phyloP scores from a whole-genome alignment of 1,139 yeast species.

The Nakaseomyces bracarensis region DNA sequence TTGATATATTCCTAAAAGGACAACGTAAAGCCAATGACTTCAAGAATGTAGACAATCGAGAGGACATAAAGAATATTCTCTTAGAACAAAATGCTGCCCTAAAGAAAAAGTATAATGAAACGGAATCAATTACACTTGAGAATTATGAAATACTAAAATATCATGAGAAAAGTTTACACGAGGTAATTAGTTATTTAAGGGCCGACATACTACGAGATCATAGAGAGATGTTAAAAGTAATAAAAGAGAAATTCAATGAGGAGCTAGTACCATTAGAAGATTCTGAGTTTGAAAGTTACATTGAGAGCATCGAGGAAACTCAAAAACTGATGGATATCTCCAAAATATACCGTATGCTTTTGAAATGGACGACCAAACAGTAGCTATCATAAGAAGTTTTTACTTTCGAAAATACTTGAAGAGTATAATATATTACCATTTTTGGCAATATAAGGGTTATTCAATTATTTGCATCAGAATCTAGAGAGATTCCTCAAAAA shows the following conservation, averaged over 20 bases:
- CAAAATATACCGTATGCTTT: conserved; percentile 16
- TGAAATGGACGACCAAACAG: conserved; percentile 8
- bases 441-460: no score
- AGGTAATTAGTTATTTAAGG: conserved; percentile 19
- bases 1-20: not conserved
- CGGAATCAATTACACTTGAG: conserved; percentile 12
- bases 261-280: conserved; percentile 20
- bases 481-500: no score
- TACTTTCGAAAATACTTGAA: no score
- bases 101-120: conserved; percentile 12
- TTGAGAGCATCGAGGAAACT: conserved; percentile 17
- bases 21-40: not conserved
- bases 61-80: conserved; percentile 10
- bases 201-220: conserved; percentile 19
- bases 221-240: conserved; percentile 10
- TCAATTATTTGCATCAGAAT: no score
- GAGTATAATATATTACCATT: no score
- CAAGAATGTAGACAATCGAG: not conserved
- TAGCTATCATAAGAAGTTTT: no score
- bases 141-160: conserved; percentile 16
- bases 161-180: conserved; percentile 20
- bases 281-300: conserved; percentile 19
- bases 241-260: conserved; percentile 13
- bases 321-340: conserved; percentile 22
- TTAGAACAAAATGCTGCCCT: conserved; percentile 17